Base-by-base conservation (phyloP, 1,139 yeast species). In the Suhomyces wounanorum region DNA sequence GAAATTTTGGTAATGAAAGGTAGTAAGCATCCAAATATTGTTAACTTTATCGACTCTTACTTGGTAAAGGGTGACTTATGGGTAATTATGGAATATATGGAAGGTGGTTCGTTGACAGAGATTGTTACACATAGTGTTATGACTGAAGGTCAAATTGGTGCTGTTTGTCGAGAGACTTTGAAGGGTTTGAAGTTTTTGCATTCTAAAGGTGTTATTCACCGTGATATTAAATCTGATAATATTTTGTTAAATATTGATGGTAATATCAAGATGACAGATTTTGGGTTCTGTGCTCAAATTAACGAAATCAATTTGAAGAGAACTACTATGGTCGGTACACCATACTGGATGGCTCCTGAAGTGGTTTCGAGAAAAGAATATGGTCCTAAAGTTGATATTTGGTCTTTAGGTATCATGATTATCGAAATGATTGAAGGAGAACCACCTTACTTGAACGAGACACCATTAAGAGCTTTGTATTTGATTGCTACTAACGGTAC, bases 331-430 rank as follows among this genome's bases (percentile, higher is more conserved):
- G 99, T 94, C 17, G 99, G 99, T n/a, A 94, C 99, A 0, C 99
- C 99, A 5, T 94, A 94, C 68, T 94, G 99, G 99, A 94, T 94
- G 99, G 99, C 99, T 0, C 99, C 99, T 1, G 99, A 94, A 69
- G 97, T 94, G 51, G 97, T 94, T 18, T 84, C 91, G 9, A 78
- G 96, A 57, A 91, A 92, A 65, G 97, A 91, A 61, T 94, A 94
- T 67, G 99, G 97, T 1, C 96, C 97, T 39, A 92, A 95, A 70
- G 97, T 94, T 51, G 99, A 94, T 69, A 87, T 95, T 47, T 94
- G 99, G 99, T 89, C 97, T 11, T 74, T 94, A 57, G 99, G 99
- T 57, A 94, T 94, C 59, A 94, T 94, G 99, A 85, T 92, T 17
- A 91, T 94, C 63, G 99, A 94, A 70, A 94, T 94, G 99, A 89